Base-by-base conservation (phyloP, 768 basidiomycete species). In the Leccinum pellstonianum region DNA sequence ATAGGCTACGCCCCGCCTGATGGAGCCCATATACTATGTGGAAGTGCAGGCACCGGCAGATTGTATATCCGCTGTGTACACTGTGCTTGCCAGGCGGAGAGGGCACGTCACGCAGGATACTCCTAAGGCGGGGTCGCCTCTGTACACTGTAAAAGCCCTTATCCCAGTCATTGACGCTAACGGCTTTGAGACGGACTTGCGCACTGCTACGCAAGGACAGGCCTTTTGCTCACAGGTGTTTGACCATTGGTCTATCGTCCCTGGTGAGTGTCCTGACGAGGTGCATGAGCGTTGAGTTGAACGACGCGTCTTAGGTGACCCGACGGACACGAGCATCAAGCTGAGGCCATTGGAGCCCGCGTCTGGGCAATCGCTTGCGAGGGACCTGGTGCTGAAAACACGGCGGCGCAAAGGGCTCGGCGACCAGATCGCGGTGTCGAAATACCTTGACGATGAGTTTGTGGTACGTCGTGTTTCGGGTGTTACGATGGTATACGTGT, bases 31-130 rank as follows among this genome's bases (percentile, higher is more conserved):
- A 62, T 98, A 96, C 81, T 98, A 93, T 71, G 96, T 98, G 56
- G 97, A 99, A 75, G 95, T 99, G n/a, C 96, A 98, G 75, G 93
- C 96, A 7, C 97, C 97, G 8, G 94, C 95, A 17, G 97, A 99
- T 72, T 98, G 97, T 70, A 95, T 99, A 63, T 97, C 97, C 21
- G 95, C 95, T 11, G 95, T 99, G 37, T 98, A 98, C 75, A 97
- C 95, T 5, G 97, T 98, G 49, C 90, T 99, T 55, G 95, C 97
- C n/a, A 86, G 97, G 61, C 89, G 97, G 59, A 86, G 97, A 76
- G 97, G 97, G n/a, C 97, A 99, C 74, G 97, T 99, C 64, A 98
- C 96, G 1, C 93, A 97, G 72, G 97, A 99, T 72, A 89, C 93
- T 23, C 95, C 97, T 31, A 99, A 98, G 75, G 95, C 96, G 7